Evolutionary conservation across 352 stramenopile genomes (phyloP), one percentile per base, ranked within the genome.

Genomic region (Saprolegnia diclina): DNA sequence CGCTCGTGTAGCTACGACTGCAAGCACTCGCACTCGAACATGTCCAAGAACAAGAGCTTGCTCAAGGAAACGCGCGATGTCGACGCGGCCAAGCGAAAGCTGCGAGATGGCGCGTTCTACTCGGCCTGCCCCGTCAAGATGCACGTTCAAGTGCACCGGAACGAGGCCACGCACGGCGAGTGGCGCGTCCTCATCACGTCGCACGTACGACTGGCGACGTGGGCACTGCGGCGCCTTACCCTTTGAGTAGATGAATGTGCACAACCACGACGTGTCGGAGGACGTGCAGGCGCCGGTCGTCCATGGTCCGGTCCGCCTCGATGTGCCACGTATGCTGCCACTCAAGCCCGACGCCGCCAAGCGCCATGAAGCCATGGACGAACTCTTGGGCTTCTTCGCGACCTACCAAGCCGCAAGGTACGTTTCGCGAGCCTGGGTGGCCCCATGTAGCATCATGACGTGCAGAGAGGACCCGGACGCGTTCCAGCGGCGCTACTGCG

Each of bases 41-140:
- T 66, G 57, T 66, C 57, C 38, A 66, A 66, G 57, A 66, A 66
- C 57, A 56, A 54, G 57, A 66, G 24, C 24, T 40, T 66, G 57
- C 32, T 66, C 32, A 40, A 18, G 18, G 26, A 37, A 7, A 48
- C 55, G 24, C 6, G 16, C 35, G 5, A 29, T 32, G 55, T 45
- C 6, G 35, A 63, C 35, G 44, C 29, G 21, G 35, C 40, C 57
- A 66, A 66, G 57, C 57, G 40, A 4, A 66, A 66, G 32, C 37
- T 42, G 24, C 40, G 57, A 9, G 57, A 65, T 19, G 57, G 57
- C 19, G 19, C 57, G 6, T 66, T 66, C 35, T 66, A 66, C 57
- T 54, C 37, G 11, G 57, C 57, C n/a, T 66, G 57, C 29, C 57
- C 57, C 16, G 57, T 66, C 16, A 66, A 66, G n/a, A 66, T 66